These are phyloP conservation scores for Solanum peruvianum DNA, from an alignment of 257 asterid genomes.

Conservation along the genomic window DNA sequence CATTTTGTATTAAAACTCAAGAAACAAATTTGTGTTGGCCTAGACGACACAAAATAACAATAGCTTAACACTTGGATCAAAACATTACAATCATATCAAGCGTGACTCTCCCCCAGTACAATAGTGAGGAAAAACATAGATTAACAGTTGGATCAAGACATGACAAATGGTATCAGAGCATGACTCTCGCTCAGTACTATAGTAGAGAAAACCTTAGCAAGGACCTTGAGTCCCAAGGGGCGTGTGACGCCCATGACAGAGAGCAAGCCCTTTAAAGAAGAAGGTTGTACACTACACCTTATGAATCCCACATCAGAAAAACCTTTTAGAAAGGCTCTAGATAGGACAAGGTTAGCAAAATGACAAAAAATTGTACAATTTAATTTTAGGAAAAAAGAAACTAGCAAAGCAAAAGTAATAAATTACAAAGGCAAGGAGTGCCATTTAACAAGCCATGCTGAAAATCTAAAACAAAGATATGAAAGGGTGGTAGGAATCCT, in stretches of 20 bases:
- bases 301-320: neutral
- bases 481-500: conserved; percentile 9
- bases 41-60: neutral
- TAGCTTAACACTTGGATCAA: neutral
- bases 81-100: neutral
- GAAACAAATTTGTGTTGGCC: neutral
- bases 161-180: neutral
- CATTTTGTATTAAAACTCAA: neutral
- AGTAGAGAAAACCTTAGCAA: neutral
- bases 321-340: neutral
- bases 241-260: neutral
- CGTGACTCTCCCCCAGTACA: neutral
- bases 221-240: neutral
- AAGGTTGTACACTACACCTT: neutral
- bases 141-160: neutral
- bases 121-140: neutral
- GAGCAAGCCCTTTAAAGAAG: neutral
- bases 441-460: conserved; percentile 7
- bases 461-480: conserved; percentile 1
- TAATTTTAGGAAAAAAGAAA: neutral
- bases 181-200: neutral
- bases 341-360: neutral
- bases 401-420: neutral
- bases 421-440: neutral
- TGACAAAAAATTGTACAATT: neutral